Base-by-base conservation (phyloP, 1,139 yeast genomes). In the Ogataea hybrid region DNA sequence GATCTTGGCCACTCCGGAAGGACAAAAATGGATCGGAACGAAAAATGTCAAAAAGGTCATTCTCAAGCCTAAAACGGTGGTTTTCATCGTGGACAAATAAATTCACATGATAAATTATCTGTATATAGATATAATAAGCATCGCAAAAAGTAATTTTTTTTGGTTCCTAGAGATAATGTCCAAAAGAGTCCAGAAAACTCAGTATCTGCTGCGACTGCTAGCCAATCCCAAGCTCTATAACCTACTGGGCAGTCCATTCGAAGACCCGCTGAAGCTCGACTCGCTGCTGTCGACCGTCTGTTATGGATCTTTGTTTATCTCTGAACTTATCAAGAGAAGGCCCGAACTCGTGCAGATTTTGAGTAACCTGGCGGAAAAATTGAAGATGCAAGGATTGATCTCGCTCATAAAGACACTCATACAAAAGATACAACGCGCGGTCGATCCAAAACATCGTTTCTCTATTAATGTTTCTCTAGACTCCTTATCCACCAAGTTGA, bases 401-500 rank as follows among this genome's bases (percentile, higher is more conserved):
- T 16, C 3, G 3, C 12, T 27, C 7, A 12, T 37, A n/a, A 25
- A 28, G n/a, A 6, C 11, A 20, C 32, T 32, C 32, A 6, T 37
- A 14, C 22, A 10, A 10, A 21, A 15, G 27, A 9, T 32, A 11
- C 28, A n/a, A 16, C 25, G 15, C 14, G 8, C 23, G 7, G 3
- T 15, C 11, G 8, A 9, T 20, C 12, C 14, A 6, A 18, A 20
- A 31, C 25, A 12, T 14, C 3, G 4, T 9, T 8, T 4, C 6
- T 15, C 25, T 18, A 23, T 36, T 17, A 20, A 31, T 20, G 22
- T 31, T 5, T 9, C 36, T 6, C 48, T 4, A 63, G 70, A 18
- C 51, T 56, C 14, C 52, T 68, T 31, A 5, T 75, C 76, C 0
- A 61, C 57, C 1, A 73, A 71, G 51, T 61, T 75, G 43, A 67